Evolutionary conservation across 805 yeast genomes (phyloP).

Genomic region (Ogataea chonburiensis): DNA sequence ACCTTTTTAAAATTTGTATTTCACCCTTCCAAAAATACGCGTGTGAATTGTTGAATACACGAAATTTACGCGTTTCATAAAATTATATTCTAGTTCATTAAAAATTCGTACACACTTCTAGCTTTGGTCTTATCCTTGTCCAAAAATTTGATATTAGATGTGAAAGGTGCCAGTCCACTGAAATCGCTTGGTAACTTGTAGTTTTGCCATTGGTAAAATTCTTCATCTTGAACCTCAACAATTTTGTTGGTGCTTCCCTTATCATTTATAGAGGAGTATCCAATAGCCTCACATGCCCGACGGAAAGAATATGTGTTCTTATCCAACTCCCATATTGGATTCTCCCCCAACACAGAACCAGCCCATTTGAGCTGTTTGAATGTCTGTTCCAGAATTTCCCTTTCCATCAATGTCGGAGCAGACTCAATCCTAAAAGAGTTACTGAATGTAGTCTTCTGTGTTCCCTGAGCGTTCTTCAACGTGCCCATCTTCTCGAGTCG

Average conservation of each 20-base stretch:
- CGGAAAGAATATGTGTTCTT: constrained; percentile 17
- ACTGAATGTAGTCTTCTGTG: neutral
- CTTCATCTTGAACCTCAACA: constrained; percentile 3
- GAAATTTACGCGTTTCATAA: constrained; percentile 1
- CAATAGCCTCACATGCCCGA: constrained; percentile 20
- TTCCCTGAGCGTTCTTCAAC: neutral
- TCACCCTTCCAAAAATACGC: constrained; percentile 5
- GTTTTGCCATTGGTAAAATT: constrained; percentile 8
- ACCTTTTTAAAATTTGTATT: constrained; percentile 6
- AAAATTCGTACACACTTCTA: too few species aligned
- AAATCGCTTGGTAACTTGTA: neutral
- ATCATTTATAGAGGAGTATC: constrained; percentile 8
- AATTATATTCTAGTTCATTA: too few species aligned
- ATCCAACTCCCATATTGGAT: constrained; percentile 19
- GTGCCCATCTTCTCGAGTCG: constrained; percentile 4
- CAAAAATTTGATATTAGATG: too few species aligned
- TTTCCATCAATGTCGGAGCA: constrained; percentile 20
- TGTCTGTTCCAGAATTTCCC: constrained; percentile 4
- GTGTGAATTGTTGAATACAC: constrained; percentile 4
- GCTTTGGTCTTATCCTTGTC: too few species aligned
- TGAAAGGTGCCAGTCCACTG: neutral
- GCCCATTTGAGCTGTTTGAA: constrained; percentile 21
- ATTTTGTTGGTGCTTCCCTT: constrained; percentile 3
- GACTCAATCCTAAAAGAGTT: neutral
- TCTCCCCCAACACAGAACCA: constrained; percentile 7